Percentiles rank a stretch among this genome's conserved stretches.
Evolutionary conservation across 352 stramenopile species (phyloP).

Genomic region (Phytophthora pistaciae): DNA sequence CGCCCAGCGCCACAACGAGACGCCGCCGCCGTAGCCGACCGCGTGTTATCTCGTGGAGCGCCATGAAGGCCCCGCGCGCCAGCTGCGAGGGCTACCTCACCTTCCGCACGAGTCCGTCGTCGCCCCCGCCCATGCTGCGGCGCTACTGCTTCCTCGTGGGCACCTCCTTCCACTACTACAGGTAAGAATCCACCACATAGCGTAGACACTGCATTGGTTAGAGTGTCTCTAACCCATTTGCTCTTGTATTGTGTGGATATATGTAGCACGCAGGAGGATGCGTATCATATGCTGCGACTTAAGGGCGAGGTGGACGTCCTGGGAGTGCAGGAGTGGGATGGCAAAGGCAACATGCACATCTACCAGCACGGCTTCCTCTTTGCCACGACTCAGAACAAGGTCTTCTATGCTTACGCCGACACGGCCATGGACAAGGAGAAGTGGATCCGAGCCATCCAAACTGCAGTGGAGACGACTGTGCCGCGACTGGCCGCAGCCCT

Average conservation of each 20-base stretch:
- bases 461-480: slow-evolving; percentile 85
- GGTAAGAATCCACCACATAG: slow-evolving; percentile 14
- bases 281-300: slow-evolving; percentile 89
- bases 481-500: slow-evolving; percentile 62
- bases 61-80: slow-evolving; percentile 85
- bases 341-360: slow-evolving; percentile 93
- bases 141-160: slow-evolving; percentile 91
- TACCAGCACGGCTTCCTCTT: slow-evolving; percentile 92
- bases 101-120: slow-evolving; percentile 88
- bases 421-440: slow-evolving; percentile 92
- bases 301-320: slow-evolving; percentile 91
- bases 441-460: slow-evolving; percentile 91
- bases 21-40: slow-evolving; percentile 26
- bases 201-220: slow-evolving; percentile 5
- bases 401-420: slow-evolving; percentile 91
- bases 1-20: slow-evolving; percentile 31
- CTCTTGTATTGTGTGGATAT: slow-evolving; percentile 5
- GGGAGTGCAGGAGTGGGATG: slow-evolving; percentile 92
- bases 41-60: slow-evolving; percentile 48
- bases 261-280: slow-evolving; percentile 90
- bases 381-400: slow-evolving; percentile 88
- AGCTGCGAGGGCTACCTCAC: slow-evolving; percentile 90
- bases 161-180: slow-evolving; percentile 91
- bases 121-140: slow-evolving; percentile 85
- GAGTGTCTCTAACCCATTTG: slow-evolving; percentile 5